Base-by-base conservation (phyloP, 2,329 filamentous ascomycete genomes). In the Botrytis cinerea region DNA sequence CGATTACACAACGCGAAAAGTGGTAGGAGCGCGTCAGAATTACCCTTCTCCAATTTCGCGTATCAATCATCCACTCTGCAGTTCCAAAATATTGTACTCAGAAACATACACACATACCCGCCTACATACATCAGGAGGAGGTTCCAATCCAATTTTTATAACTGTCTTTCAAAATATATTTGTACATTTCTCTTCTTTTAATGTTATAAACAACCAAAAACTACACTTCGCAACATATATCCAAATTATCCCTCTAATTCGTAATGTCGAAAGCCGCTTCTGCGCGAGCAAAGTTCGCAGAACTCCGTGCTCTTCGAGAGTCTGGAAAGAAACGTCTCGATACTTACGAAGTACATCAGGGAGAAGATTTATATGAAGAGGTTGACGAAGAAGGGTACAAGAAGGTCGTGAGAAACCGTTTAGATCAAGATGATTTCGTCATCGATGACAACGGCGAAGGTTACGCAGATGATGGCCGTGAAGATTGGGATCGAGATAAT, bases 371-470 rank as follows among this genome's bases (percentile, higher is more conserved):
- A 62, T 99, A 98, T 84, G 96, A 98, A 76, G 95, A 97, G 80
- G 94, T 99, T 66, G 95, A 98, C 80, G 96, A 99, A 80, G 95
- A 96, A 80, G 93, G 93, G 70, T 99, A 99, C 86, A 98, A 98
- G 85, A 97, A 97, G 82, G 92, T 98, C 77, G 94, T 99, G 22
- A 90, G 96, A 60, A 90, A 92, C 73, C 91, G 96, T 64, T 86
- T 99, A 70, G 93, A 98, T 80, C 88, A 97, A 80, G 96, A 99
- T 79, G 96, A 99, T 84, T 99, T 99, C 80, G 95, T 99, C 70
- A 95, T 99, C 74, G 96, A 98, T 85, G 96, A 99, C 84, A 97
- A 98, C 84, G 95, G 95, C 80, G 94, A 95, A 81, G 95, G 96
- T 54, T 99, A 99, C 80, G 95, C 94, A 77, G 95, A 98, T 81